These are phyloP conservation scores for Hypoxylon sp. DNA, from an alignment of 2,329 filamentous ascomycete genomes.

Conservation along the genomic window DNA sequence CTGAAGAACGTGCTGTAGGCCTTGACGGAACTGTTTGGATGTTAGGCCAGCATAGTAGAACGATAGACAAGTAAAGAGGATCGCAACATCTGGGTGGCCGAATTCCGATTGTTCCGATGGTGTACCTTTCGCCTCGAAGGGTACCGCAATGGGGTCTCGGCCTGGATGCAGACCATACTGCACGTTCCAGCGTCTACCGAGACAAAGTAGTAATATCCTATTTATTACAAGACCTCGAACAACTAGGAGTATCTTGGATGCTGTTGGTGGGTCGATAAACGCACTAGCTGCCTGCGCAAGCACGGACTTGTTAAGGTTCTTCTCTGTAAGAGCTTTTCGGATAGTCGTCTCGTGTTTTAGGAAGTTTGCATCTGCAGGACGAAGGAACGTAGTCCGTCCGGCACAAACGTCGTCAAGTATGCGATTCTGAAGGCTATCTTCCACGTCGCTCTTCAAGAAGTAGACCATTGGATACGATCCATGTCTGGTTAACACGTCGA, in stretches of 20 bases:
- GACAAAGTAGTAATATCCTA: constrained; percentile 69
- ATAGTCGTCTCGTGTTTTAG: constrained; percentile 20
- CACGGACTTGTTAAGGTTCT: constrained; percentile 41
- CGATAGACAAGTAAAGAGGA: constrained; percentile 74
- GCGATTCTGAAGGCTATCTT: constrained; percentile 59
- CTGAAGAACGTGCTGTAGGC: constrained; percentile 65
- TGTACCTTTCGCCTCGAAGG: constrained; percentile 75
- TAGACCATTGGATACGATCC: constrained; percentile 69
- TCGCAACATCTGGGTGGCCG: constrained; percentile 76
- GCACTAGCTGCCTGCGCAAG: constrained; percentile 45
- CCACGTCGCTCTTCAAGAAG: constrained; percentile 65
- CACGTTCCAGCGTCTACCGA: constrained; percentile 78
- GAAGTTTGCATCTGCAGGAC: constrained; percentile 30
- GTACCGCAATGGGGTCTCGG: constrained; percentile 74
- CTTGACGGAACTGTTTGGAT: constrained; percentile 63
- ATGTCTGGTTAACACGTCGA: constrained; percentile 63
- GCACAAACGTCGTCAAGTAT: constrained; percentile 61
- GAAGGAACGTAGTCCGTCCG: constrained; percentile 50
- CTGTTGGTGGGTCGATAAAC: constrained; percentile 54
- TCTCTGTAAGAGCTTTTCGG: constrained; percentile 46
- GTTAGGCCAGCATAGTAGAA: constrained; percentile 76
- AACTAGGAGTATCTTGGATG: constrained; percentile 63
- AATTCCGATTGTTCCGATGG: constrained; percentile 75
- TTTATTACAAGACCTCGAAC: constrained; percentile 75
- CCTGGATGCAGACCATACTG: constrained; percentile 71